Evolutionary conservation across 2,329 filamentous ascomycete genomes (phyloP), one percentile per base, ranked within the genome.

Genomic region (Alternaria arbusti): DNA sequence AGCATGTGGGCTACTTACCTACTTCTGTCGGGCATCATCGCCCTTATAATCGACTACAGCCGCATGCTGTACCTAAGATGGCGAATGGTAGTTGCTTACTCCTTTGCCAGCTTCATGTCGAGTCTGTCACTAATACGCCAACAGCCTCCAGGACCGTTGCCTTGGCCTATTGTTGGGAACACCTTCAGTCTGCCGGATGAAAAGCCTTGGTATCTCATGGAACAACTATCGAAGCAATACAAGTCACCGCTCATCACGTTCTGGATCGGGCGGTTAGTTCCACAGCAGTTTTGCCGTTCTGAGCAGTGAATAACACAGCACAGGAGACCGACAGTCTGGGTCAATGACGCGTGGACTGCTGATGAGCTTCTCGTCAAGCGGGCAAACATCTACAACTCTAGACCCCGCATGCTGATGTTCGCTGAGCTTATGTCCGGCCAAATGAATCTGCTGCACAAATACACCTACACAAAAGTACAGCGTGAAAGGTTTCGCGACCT

Each of bases 171-270:
- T 32, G 77, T 88, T 8, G 86, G 86, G 23, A 88, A 87, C 69
- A 87, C 85, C 1, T 86, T 85, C 54, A 82, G 82, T 63, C 79
- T 88, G 4, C 86, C 86, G 2, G 80, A 84, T 17, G 80, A 79
- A 56, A 87, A 88, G 68, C 86, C 86, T 2, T 88, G 86, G 86
- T 81, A 87, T 20, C 85, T 85, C 71, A 86, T 88, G 65, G 85
- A 88, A 56, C 71, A 84, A 65, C 74, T 87, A 0, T 84, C 86
- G 6, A 84, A 85, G 66, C 69, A 77, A 28, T 84, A 86, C 70
- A 74, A 84, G 6, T 79, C 82, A 0, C 83, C 85, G 0, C 69
- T 88, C 6, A 84, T 88, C 51, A 88, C 86, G 0, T 83, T 86
- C 67, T 88, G 85, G 86, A 85, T 87, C 44, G 76, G 75, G 44